A percentile compares a stretch with the other conserved stretches of the same genome.
phyloP scores from a whole-genome alignment of 345 rosid species.

The Corchorus olitorius region DNA sequence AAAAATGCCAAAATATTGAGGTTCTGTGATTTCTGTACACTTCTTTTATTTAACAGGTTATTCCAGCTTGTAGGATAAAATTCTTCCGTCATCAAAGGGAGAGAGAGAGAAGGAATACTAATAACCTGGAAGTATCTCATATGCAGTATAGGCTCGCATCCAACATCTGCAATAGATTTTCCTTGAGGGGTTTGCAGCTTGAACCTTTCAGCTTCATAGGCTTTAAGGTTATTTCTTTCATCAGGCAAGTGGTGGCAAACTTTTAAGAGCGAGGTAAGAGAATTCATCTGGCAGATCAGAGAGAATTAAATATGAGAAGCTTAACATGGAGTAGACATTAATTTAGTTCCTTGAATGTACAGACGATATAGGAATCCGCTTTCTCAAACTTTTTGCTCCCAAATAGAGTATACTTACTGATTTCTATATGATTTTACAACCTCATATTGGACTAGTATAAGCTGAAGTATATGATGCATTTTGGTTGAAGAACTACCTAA shows the following conservation, averaged over 20 bases:
- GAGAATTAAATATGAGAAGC: conserved; percentile 22
- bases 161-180: conserved; percentile 92
- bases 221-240: conserved; percentile 36
- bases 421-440: no score
- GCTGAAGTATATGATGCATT: background rate
- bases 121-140: conserved; percentile 98
- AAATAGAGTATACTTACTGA: background rate
- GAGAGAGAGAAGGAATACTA: background rate
- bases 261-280: conserved; percentile 71
- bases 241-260: conserved; percentile 80
- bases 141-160: conserved; percentile 94
- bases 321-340: conserved; percentile 15
- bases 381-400: background rate
- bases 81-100: background rate
- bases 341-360: background rate
- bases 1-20: background rate
- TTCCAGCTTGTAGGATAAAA: background rate
- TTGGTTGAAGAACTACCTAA: no score
- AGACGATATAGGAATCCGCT: background rate
- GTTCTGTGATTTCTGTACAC: no score
- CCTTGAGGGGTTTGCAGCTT: conserved; percentile 67
- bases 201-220: conserved; percentile 71
- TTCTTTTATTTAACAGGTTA: background rate
- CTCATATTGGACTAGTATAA: no score
- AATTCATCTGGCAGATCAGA: conserved; percentile 79